Percentiles rank a stretch among this genome's conserved stretches.
Conservation (phyloP, 192 early-diverging fungal species). For the Podila minutissima region DNA sequence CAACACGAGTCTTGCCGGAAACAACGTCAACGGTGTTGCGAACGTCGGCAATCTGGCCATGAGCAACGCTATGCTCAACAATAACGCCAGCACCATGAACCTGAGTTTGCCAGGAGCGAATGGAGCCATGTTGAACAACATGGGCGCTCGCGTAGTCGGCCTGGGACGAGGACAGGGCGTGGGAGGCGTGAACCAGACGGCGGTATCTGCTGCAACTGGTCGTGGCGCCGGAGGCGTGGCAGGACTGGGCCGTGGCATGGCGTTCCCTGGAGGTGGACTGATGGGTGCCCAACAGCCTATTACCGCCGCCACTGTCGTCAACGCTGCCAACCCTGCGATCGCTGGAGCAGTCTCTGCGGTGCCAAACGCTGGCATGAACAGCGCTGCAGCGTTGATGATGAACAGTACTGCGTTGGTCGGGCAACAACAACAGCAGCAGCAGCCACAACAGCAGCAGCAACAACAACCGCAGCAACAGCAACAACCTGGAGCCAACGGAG, state of each 20-base stretch:
- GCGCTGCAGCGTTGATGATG: neutral
- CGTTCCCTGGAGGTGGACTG: neutral
- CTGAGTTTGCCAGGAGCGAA: neutral
- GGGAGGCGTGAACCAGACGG: neutral
- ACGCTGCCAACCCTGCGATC: neutral
- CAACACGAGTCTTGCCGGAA: no score
- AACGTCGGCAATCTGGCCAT: neutral
- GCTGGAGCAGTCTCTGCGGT: neutral
- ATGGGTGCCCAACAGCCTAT: neutral
- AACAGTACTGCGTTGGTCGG: neutral
- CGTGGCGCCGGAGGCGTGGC: neutral
- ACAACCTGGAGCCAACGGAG: neutral
- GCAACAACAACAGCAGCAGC: neutral
- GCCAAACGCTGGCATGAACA: constrained; percentile 9
- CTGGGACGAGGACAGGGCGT: neutral
- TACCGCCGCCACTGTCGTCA: neutral
- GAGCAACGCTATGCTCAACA: neutral
- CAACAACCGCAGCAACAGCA: constrained; percentile 4
- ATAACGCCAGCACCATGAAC: neutral
- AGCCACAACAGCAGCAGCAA: constrained; percentile 3
- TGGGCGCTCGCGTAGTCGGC: neutral
- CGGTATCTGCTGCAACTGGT: neutral
- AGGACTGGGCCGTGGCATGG: neutral
- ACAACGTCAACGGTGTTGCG: no score
- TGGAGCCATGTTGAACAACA: neutral